Evolutionary conservation across 164 flowering plant species (phyloP).

Genomic region (Umbellularia californica): DNA sequence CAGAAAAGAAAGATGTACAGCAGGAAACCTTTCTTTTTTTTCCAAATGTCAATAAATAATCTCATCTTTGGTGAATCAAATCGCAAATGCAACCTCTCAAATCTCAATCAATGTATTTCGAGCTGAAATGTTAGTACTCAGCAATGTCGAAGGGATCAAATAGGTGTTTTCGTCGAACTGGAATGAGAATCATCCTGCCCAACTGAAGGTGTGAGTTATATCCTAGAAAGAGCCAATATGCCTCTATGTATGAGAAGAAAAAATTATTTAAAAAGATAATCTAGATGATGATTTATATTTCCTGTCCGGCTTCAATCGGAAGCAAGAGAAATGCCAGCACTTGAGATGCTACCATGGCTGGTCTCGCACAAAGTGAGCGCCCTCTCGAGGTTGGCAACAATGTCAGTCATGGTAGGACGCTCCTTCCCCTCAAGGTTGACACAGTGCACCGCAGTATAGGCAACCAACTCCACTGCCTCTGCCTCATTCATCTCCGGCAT

Average conservation of each 20-base stretch:
- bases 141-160: not conserved
- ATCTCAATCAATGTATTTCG: not conserved
- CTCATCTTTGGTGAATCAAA: too few relatives aligned
- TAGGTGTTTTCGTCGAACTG: not conserved
- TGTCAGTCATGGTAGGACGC: conserved; percentile 79
- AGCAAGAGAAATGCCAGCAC: conserved; percentile 41
- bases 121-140: not conserved
- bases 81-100: not conserved
- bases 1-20: not conserved
- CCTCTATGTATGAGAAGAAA: not conserved
- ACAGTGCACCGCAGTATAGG: conserved; percentile 82
- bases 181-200: not conserved
- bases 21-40: not conserved
- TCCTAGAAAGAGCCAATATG: not conserved
- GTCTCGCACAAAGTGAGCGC: conserved; percentile 64
- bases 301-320: conserved; percentile 37
- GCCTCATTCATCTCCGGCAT: conserved; percentile 53
- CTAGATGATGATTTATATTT: not conserved
- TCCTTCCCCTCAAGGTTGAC: conserved; percentile 89
- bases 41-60: too few relatives aligned
- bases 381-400: conserved; percentile 86
- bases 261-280: too few relatives aligned
- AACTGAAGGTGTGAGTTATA: not conserved
- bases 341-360: conserved; percentile 83
- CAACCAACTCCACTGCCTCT: conserved; percentile 93